phyloP scores from a whole-genome alignment of 805 yeast genomes.

The Metschnikowia shivogae region DNA sequence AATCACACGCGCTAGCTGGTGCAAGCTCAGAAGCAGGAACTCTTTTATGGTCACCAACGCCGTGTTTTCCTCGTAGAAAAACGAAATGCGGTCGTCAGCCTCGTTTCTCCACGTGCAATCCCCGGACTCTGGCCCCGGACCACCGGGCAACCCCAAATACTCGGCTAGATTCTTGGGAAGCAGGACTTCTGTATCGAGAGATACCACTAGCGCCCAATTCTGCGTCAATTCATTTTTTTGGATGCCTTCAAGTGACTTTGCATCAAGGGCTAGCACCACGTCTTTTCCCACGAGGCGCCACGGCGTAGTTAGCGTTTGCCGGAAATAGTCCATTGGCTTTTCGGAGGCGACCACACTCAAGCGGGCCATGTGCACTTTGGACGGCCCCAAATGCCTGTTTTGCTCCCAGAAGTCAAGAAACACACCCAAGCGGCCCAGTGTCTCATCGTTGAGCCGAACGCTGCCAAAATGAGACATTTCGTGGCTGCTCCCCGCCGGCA shows the following conservation, averaged over 20 bases:
- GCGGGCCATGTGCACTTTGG: conserved; percentile 18
- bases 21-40: conserved; percentile 22
- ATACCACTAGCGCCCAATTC: conserved; percentile 26
- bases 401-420: conserved; percentile 37
- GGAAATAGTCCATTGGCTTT: conserved; percentile 19
- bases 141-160: conserved; percentile 22
- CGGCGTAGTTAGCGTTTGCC: conserved; percentile 15
- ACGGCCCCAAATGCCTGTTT: conserved; percentile 21
- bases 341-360: conserved; percentile 19
- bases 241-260: conserved; percentile 4
- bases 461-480: conserved; percentile 27
- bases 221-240: neutral
- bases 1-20: conserved; percentile 23
- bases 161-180: conserved; percentile 29
- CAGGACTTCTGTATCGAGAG: conserved; percentile 23
- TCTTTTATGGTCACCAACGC: conserved; percentile 21
- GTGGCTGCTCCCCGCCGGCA: neutral
- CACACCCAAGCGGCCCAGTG: conserved; percentile 26
- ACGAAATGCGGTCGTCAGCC: neutral
- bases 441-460: conserved; percentile 24
- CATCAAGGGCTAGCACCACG: conserved; percentile 20
- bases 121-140: neutral
- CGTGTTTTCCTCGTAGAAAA: conserved; percentile 10
- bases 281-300: conserved; percentile 22
- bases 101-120: conserved; percentile 4